Conservation (phyloP, 768 basidiomycete species). For the Coprinellus micaceus region DNA sequence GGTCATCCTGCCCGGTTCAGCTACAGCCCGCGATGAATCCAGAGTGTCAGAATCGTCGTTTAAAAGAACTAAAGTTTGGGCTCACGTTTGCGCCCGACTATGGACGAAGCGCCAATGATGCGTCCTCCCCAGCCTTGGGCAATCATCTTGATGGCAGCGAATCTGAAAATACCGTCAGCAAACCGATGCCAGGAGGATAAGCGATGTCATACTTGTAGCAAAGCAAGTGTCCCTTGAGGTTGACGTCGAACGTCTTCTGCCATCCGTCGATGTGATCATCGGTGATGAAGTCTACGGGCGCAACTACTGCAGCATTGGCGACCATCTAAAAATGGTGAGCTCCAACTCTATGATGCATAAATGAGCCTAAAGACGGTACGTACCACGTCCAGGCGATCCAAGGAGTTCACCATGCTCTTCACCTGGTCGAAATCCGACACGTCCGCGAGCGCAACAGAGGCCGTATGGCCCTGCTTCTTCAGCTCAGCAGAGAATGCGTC, state of each 20-base stretch:
- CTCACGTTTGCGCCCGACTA: conserved; percentile 33
- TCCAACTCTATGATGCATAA: background rate
- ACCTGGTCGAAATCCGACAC: conserved; percentile 35
- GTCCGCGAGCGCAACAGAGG: conserved; percentile 26
- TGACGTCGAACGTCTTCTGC: conserved; percentile 25
- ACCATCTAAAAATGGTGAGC: conserved; percentile 27
- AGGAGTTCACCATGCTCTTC: conserved; percentile 29
- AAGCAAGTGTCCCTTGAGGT: conserved; percentile 30
- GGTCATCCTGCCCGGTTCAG: conserved; percentile 1
- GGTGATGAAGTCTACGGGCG: conserved; percentile 6
- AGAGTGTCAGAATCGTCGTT: background rate
- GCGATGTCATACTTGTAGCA: conserved; percentile 27
- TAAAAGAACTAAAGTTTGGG: background rate
- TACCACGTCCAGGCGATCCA: conserved; percentile 26
- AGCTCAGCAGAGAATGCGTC: conserved; percentile 9
- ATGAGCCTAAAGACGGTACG: background rate
- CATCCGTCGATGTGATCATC: conserved; percentile 21
- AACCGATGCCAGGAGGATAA: background rate
- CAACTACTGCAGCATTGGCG: conserved; percentile 26
- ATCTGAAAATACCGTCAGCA: background rate
- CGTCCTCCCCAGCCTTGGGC: conserved; percentile 37
- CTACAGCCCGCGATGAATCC: background rate
- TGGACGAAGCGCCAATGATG: conserved; percentile 38
- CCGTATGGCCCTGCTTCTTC: conserved; percentile 17
- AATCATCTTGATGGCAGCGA: conserved; percentile 36